Evolutionary conservation across 1,139 yeast genomes (phyloP).

Genomic region (Pneumocystis wakefieldiae): DNA sequence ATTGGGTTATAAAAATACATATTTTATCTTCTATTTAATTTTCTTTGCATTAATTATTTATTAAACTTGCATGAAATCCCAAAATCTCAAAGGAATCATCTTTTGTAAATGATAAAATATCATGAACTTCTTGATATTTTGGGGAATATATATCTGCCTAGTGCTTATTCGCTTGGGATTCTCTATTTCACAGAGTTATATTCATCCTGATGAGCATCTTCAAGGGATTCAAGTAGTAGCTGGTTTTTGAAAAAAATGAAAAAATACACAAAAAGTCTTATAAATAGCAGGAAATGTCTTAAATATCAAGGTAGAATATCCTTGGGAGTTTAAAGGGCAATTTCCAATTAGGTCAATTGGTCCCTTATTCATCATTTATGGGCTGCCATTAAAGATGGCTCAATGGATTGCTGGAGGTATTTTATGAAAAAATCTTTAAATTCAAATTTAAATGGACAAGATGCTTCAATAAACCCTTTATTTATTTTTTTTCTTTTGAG

Average conservation of each 20-base stretch:
- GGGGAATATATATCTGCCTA: constrained; percentile 10
- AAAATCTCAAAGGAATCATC: no score
- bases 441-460: background rate
- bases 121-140: background rate
- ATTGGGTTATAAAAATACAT: background rate
- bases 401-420: constrained; percentile 1
- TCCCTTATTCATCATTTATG: constrained; percentile 53
- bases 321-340: constrained; percentile 68
- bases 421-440: background rate
- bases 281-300: constrained; percentile 25
- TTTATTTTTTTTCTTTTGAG: constrained; percentile 44
- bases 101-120: background rate
- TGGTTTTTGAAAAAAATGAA: constrained; percentile 16
- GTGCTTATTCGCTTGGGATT: constrained; percentile 35
- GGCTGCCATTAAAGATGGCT: constrained; percentile 37
- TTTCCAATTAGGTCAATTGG: constrained; percentile 60
- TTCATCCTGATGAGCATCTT: constrained; percentile 96
- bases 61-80: no score
- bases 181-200: constrained; percentile 62
- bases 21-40: background rate
- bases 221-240: constrained; percentile 70
- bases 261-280: background rate
- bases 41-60: no score
- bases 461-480: constrained; percentile 19
- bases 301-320: constrained; percentile 39